Conservation (phyloP, 2,329 filamentous ascomycete genomes). For the Fusarium azukiicola region DNA sequence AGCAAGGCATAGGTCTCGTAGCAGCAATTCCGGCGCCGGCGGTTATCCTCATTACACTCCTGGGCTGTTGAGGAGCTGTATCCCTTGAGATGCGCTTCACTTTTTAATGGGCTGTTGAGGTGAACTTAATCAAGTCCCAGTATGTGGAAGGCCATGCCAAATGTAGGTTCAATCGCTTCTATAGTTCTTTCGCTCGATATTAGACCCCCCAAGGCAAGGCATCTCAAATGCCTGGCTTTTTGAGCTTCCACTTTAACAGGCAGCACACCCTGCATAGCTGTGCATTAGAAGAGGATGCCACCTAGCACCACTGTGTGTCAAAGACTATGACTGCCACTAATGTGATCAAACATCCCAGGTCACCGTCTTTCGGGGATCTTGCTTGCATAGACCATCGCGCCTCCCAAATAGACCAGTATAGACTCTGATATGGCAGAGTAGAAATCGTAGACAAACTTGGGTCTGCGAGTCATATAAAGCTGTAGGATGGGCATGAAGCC, state of each 20-base stretch:
- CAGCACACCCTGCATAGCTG: conserved; percentile 90
- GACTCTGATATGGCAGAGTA: conserved; percentile 94
- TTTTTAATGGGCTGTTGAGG: too few species aligned
- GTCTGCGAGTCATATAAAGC: conserved; percentile 87
- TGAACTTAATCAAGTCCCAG: too few species aligned
- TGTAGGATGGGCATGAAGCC: conserved; percentile 95
- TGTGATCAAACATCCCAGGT: conserved; percentile 96
- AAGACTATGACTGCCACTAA: conserved; percentile 97
- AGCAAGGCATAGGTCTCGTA: too few species aligned
- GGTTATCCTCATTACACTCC: too few species aligned
- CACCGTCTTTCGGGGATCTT: conserved; percentile 96
- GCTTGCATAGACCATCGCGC: conserved; percentile 93
- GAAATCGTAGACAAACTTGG: conserved; percentile 92
- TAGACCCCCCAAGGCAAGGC: too few species aligned
- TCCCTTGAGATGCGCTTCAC: too few species aligned
- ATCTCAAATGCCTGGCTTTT: too few species aligned
- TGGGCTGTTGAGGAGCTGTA: too few species aligned
- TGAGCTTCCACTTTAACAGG: conserved; percentile 63
- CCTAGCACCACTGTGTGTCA: conserved; percentile 98
- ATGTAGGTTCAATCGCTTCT: too few species aligned
- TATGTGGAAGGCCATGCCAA: too few species aligned
- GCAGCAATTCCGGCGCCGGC: too few species aligned
- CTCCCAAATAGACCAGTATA: conserved; percentile 90
- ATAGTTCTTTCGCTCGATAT: too few species aligned
- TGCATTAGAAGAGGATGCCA: conserved; percentile 97